These are phyloP conservation scores for Nicotiana obtusifolia DNA, from an alignment of 257 asterid genomes.

Conservation along the genomic window DNA sequence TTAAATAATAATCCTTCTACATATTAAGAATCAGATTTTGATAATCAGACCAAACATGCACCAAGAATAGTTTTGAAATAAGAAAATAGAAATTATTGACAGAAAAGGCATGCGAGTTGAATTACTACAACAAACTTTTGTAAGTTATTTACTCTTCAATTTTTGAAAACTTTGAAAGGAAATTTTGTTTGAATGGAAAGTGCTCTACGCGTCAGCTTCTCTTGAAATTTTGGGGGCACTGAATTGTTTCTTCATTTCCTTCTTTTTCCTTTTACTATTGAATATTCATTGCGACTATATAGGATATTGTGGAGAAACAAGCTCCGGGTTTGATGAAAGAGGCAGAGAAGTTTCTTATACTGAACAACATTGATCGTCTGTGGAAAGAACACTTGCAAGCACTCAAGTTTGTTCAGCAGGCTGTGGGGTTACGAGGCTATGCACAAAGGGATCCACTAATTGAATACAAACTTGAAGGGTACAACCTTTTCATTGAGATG, in stretches of 20 bases:
- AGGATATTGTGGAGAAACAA: conserved; percentile 92
- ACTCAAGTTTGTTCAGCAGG: conserved; percentile 97
- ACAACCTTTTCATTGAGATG: conserved; percentile 97
- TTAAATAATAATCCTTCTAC: neutral
- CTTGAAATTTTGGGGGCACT: neutral
- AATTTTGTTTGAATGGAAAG: too few species aligned
- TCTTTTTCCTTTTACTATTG: neutral
- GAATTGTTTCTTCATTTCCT: neutral
- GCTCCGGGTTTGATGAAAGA: conserved; percentile 96
- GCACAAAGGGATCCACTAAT: conserved; percentile 99
- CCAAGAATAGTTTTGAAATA: neutral
- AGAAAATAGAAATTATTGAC: neutral
- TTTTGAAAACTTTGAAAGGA: neutral
- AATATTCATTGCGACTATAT: neutral
- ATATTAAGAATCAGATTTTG: neutral
- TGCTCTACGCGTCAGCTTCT: neutral
- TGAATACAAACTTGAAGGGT: conserved; percentile 95
- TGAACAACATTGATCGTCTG: conserved; percentile 88
- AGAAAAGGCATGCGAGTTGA: neutral
- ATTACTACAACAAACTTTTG: neutral
- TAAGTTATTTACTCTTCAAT: neutral
- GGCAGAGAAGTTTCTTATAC: conserved; percentile 86
- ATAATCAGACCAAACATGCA: neutral
- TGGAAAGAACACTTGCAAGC: conserved; percentile 99
- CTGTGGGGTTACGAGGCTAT: conserved; percentile 93